These are phyloP conservation scores for Artomyces pyxidatus DNA, from an alignment of 768 basidiomycete species.

Conservation along the genomic window DNA sequence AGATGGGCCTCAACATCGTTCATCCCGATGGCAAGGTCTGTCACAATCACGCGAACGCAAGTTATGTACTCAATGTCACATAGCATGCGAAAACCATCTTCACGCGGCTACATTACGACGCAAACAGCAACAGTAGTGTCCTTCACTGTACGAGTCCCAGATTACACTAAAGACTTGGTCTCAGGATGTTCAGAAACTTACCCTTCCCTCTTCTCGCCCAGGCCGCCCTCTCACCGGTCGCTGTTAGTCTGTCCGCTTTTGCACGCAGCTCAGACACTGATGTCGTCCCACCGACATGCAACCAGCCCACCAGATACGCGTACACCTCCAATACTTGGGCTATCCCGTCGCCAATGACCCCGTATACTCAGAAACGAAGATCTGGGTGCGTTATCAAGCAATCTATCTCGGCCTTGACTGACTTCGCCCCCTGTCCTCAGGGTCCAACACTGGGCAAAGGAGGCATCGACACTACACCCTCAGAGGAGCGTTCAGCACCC, in stretches of 20 bases:
- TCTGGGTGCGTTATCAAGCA: slow-evolving; percentile 61
- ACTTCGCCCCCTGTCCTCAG: too few relatives aligned
- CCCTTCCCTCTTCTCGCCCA: slow-evolving; percentile 23
- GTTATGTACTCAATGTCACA: not conserved
- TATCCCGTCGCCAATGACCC: slow-evolving; percentile 94
- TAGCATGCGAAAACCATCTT: slow-evolving; percentile 89
- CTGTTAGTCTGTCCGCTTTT: slow-evolving; percentile 46
- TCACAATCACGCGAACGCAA: not conserved
- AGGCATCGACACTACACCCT: slow-evolving; percentile 72
- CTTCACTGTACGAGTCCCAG: slow-evolving; percentile 55
- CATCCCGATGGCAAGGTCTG: slow-evolving; percentile 90
- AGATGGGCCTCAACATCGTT: slow-evolving; percentile 95
- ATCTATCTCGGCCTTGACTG: too few relatives aligned
- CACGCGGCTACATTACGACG: slow-evolving; percentile 73
- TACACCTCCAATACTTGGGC: slow-evolving; percentile 93
- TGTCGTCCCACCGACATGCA: not conserved
- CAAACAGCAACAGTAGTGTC: slow-evolving; percentile 73
- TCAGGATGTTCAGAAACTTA: not conserved
- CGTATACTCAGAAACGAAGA: slow-evolving; percentile 73
- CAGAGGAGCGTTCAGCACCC: slow-evolving; percentile 56
- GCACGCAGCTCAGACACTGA: not conserved
- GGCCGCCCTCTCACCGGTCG: slow-evolving; percentile 88
- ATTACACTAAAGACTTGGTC: slow-evolving; percentile 6
- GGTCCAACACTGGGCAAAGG: slow-evolving; percentile 68
- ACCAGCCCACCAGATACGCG: slow-evolving; percentile 91